Conservation (phyloP, 176 grass and related monocot species). For the Oryza meyeriana region DNA sequence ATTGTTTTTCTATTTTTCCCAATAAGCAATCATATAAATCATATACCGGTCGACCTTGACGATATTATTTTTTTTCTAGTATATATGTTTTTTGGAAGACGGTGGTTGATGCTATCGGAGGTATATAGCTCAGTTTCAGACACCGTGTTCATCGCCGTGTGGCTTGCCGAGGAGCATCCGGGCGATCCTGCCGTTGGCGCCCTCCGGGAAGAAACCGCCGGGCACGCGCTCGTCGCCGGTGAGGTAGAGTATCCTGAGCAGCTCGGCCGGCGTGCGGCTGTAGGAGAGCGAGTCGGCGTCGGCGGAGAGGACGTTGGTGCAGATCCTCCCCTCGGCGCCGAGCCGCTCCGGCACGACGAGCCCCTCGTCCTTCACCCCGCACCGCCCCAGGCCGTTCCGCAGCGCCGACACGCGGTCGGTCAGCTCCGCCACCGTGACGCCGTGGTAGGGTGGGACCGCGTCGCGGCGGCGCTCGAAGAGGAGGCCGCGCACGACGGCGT, state of each 20-base stretch:
- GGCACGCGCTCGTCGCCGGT: slow-evolving; percentile 48
- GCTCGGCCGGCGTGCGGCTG: slow-evolving; percentile 46
- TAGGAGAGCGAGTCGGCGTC: slow-evolving; percentile 67
- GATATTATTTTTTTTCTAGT: not conserved
- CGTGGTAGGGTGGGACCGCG: slow-evolving; percentile 43
- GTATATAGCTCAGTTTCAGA: not conserved
- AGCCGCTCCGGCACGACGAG: slow-evolving; percentile 49
- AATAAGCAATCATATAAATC: not conserved
- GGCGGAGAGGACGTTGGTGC: slow-evolving; percentile 68
- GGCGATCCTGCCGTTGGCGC: slow-evolving; percentile 59
- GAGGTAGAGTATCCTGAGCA: slow-evolving; percentile 64
- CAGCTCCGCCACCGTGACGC: slow-evolving; percentile 67
- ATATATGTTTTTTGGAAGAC: too few species aligned
- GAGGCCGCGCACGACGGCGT: slow-evolving; percentile 42
- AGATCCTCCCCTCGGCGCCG: slow-evolving; percentile 53
- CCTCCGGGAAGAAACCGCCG: slow-evolving; percentile 54
- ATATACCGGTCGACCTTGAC: too few species aligned
- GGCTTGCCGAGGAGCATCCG: slow-evolving; percentile 21
- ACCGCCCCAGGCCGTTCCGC: slow-evolving; percentile 50
- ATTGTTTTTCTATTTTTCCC: too few species aligned
- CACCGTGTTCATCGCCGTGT: not conserved
- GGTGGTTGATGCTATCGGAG: too few species aligned
- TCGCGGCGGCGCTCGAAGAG: slow-evolving; percentile 49
- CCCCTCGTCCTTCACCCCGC: slow-evolving; percentile 80
- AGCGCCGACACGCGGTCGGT: slow-evolving; percentile 53